Evolutionary conservation across 2,329 filamentous ascomycete genomes (phyloP).

Genomic region (Ophiocordyceps camponoti-saundersi): DNA sequence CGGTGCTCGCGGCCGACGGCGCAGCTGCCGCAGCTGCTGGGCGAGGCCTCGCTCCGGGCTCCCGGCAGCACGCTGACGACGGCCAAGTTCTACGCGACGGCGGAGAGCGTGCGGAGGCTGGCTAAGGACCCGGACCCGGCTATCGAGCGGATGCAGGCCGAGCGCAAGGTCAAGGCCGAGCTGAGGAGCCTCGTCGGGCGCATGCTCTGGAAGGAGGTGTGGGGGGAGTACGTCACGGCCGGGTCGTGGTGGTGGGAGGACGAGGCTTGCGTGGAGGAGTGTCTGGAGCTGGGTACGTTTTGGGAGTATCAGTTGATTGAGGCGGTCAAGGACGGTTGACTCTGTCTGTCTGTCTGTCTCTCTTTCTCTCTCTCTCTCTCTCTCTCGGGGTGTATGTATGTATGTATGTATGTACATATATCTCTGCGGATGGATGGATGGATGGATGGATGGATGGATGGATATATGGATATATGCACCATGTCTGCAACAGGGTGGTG

Average conservation of each 20-base stretch:
- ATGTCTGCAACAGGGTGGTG: no score
- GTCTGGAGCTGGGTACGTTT: constrained; percentile 31
- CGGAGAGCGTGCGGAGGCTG: constrained; percentile 10
- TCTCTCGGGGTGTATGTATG: no score
- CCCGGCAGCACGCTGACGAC: constrained; percentile 28
- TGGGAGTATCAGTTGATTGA: constrained; percentile 44
- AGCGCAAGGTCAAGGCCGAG: constrained; percentile 22
- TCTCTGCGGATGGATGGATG: neutral
- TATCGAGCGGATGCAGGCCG: constrained; percentile 6
- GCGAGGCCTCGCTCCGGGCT: constrained; percentile 32
- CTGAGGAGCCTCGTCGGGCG: constrained; percentile 35
- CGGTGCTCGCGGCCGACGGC: constrained; percentile 42
- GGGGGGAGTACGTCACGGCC: constrained; percentile 33
- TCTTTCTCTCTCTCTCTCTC: neutral
- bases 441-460: neutral
- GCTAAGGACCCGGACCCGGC: constrained; percentile 8
- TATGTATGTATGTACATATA: no score
- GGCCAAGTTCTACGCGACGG: constrained; percentile 30
- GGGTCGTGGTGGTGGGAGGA: constrained; percentile 48
- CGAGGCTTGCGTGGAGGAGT: constrained; percentile 34
- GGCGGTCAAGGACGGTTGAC: constrained; percentile 26
- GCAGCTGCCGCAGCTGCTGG: constrained; percentile 41
- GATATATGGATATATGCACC: no score
- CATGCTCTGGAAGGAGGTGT: constrained; percentile 43
- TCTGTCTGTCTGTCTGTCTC: neutral